A percentile compares a stretch with the other conserved stretches of the same genome.
Evolutionary conservation across 805 yeast genomes (phyloP).

Genomic region (Metschnikowia colocasiae): DNA sequence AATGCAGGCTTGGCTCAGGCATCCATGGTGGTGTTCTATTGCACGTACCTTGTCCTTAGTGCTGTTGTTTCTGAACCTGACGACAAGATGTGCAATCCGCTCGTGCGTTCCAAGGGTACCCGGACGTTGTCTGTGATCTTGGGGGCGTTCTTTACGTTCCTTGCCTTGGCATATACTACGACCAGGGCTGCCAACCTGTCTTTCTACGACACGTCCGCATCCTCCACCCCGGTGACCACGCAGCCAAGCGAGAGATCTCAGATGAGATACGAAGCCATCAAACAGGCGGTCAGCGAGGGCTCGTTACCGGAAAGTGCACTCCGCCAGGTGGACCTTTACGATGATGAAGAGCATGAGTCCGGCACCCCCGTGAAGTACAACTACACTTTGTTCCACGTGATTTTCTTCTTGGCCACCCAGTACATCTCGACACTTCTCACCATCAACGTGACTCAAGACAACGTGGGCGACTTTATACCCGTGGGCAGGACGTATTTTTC

Average conservation of each 20-base stretch:
- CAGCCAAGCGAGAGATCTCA: constrained; percentile 51
- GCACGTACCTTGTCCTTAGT: constrained; percentile 84
- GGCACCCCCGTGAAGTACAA: constrained; percentile 66
- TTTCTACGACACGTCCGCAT: constrained; percentile 37
- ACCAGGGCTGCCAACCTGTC: constrained; percentile 85
- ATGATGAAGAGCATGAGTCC: constrained; percentile 31
- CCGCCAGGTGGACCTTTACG: constrained; percentile 61
- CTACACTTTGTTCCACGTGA: constrained; percentile 82
- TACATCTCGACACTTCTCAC: constrained; percentile 93
- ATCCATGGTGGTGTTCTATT: constrained; percentile 91
- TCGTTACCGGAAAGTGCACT: constrained; percentile 91
- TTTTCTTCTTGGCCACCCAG: constrained; percentile 93
- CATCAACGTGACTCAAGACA: constrained; percentile 81
- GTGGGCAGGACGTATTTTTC: constrained; percentile 96
- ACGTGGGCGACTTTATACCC: constrained; percentile 86
- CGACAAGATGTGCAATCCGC: constrained; percentile 86
- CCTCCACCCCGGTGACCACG: constrained; percentile 41
- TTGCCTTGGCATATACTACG: constrained; percentile 95
- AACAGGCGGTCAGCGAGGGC: constrained; percentile 95
- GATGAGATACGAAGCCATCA: constrained; percentile 81
- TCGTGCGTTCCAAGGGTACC: constrained; percentile 84
- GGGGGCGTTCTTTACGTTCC: constrained; percentile 90
- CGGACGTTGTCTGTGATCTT: constrained; percentile 81
- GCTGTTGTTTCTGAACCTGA: constrained; percentile 98
- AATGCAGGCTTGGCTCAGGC: constrained; percentile 96